Evolutionary conservation across 345 rosid species (phyloP).

Genomic region (Triadica sebifera): DNA sequence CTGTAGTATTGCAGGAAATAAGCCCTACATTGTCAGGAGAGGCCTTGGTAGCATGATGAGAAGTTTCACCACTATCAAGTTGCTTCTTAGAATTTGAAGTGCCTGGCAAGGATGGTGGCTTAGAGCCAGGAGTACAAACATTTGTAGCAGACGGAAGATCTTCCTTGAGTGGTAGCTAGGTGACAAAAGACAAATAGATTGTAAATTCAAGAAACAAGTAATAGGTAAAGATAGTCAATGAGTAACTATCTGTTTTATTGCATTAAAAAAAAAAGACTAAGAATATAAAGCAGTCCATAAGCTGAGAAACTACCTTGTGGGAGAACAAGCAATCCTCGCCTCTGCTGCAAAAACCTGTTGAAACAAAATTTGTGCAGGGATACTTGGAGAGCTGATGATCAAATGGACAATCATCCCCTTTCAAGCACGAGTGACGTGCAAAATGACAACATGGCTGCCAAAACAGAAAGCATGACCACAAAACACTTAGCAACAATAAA

Average conservation of each 20-base stretch:
- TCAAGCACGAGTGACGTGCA: constrained; percentile 81
- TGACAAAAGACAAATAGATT: constrained; percentile 13
- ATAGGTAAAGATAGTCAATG: neutral
- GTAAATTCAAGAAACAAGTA: neutral
- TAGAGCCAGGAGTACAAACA: constrained; percentile 21
- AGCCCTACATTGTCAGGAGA: constrained; percentile 12
- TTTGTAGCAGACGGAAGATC: constrained; percentile 25
- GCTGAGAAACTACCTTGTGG: constrained; percentile 61
- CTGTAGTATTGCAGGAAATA: constrained; percentile 21
- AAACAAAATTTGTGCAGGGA: constrained; percentile 54
- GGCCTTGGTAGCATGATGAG: constrained; percentile 15
- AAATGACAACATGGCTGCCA: constrained; percentile 89
- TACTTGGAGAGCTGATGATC: constrained; percentile 89
- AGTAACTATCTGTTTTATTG: neutral
- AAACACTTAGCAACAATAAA: constrained; percentile 10
- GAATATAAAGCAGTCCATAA: neutral
- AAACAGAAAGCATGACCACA: constrained; percentile 15
- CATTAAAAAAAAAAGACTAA: neutral
- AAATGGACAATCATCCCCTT: constrained; percentile 85
- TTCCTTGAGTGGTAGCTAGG: constrained; percentile 37
- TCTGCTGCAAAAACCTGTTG: constrained; percentile 67
- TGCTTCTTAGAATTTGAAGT: constrained; percentile 31
- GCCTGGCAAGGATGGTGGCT: constrained; percentile 21
- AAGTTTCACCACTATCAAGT: constrained; percentile 17
- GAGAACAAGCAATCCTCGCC: constrained; percentile 77